These are phyloP conservation scores for Fusarium sp. DNA, from an alignment of 2,329 filamentous ascomycete species.

Conservation along the genomic window DNA sequence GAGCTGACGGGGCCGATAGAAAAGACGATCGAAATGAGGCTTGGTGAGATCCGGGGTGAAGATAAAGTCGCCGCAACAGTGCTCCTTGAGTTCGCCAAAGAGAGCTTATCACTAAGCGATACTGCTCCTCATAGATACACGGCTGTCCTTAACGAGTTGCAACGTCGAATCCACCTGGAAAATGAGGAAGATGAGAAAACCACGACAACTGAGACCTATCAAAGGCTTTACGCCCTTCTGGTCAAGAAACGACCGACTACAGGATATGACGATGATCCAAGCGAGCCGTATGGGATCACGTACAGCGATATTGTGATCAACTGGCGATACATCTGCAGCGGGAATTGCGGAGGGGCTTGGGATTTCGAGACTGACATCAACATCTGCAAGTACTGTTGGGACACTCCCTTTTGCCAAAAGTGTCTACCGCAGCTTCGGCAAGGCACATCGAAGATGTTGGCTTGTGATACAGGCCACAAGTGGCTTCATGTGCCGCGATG, in stretches of 20 bases:
- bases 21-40: not conserved
- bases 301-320: not conserved
- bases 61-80: not conserved
- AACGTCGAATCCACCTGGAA: accelerated
- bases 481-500: not conserved
- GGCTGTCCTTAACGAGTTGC: not conserved
- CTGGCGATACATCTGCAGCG: not conserved
- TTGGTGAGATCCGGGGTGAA: not conserved
- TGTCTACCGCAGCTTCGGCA: not conserved
- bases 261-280: accelerated
- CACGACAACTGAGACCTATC: not conserved
- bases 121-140: not conserved
- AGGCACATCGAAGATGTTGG: not conserved
- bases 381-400: not conserved
- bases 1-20: not conserved
- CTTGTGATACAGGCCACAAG: not conserved
- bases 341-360: not conserved
- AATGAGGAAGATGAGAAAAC: not conserved
- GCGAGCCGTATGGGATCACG: not conserved
- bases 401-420: not conserved
- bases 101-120: not conserved
- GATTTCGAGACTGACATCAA: not conserved
- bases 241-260: accelerated
- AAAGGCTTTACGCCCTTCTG: not conserved
- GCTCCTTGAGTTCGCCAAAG: not conserved